Conservation (phyloP, 768 basidiomycete species). For the Tricholoma matsutake region DNA sequence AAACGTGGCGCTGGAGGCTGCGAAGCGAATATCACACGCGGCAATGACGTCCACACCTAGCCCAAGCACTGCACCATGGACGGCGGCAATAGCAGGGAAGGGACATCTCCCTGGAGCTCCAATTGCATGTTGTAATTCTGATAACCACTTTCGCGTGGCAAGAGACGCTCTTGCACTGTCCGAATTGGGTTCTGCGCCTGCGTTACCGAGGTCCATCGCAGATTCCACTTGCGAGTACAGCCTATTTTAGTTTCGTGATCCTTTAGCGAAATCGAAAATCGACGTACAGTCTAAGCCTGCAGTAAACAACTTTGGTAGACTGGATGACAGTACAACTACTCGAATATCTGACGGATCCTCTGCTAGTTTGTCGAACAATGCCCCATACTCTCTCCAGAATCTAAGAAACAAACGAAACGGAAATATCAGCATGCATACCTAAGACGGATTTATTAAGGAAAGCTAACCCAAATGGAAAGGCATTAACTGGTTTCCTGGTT, state of each 20-base stretch:
- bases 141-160: slow-evolving; percentile 43
- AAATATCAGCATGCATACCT: neutral
- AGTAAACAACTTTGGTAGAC: slow-evolving; percentile 68
- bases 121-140: slow-evolving; percentile 68
- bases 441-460: neutral
- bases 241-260: neutral
- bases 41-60: slow-evolving; percentile 74
- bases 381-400: slow-evolving; percentile 69
- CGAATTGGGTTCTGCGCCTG: slow-evolving; percentile 15
- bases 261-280: neutral
- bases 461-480: slow-evolving; percentile 49
- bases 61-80: slow-evolving; percentile 73
- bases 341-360: slow-evolving; percentile 52
- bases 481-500: slow-evolving; percentile 61
- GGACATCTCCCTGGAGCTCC: slow-evolving; percentile 61
- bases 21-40: slow-evolving; percentile 76
- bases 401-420: slow-evolving; percentile 34
- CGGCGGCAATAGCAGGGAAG: slow-evolving; percentile 80
- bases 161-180: slow-evolving; percentile 58
- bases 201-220: slow-evolving; percentile 22
- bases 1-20: slow-evolving; percentile 59
- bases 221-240: slow-evolving; percentile 27
- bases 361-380: slow-evolving; percentile 54
- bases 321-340: slow-evolving; percentile 72
- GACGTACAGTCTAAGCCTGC: slow-evolving; percentile 77